These are phyloP conservation scores for Aspergillus sp. DNA, from an alignment of 2,329 filamentous ascomycete species.

Conservation along the genomic window DNA sequence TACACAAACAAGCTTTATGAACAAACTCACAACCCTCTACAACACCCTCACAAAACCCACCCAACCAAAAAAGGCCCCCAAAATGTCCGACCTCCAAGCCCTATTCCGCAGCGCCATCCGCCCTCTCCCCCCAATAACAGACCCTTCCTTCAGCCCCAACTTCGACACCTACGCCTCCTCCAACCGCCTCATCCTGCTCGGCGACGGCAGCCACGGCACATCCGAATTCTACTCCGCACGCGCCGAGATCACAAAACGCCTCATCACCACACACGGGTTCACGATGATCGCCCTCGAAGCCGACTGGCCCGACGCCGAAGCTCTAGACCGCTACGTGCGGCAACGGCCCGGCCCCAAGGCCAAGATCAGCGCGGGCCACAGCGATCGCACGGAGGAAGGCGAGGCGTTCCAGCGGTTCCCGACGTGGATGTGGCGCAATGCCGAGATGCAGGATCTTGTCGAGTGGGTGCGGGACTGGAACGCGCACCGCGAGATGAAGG, in stretches of 20 bases:
- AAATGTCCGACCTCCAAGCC: slow-evolving; percentile 31
- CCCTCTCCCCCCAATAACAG: slow-evolving; percentile 36
- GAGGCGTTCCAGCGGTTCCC: slow-evolving; percentile 53
- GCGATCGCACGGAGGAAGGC: slow-evolving; percentile 12
- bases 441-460: slow-evolving; percentile 51
- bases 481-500: slow-evolving; percentile 26
- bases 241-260: slow-evolving; percentile 51
- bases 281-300: slow-evolving; percentile 53
- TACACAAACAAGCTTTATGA: neutral
- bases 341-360: slow-evolving; percentile 41
- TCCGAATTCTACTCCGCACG: slow-evolving; percentile 57
- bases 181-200: slow-evolving; percentile 45
- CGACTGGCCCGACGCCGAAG: slow-evolving; percentile 56
- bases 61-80: neutral
- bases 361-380: slow-evolving; percentile 25
- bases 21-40: neutral
- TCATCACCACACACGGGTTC: slow-evolving; percentile 53
- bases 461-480: slow-evolving; percentile 54
- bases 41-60: neutral
- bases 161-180: slow-evolving; percentile 43
- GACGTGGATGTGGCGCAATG: slow-evolving; percentile 59
- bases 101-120: slow-evolving; percentile 36
- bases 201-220: slow-evolving; percentile 53
- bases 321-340: slow-evolving; percentile 53
- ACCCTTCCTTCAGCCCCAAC: slow-evolving; percentile 38